These are phyloP conservation scores for Trichoderma endophyticum DNA, from an alignment of 2,329 filamentous ascomycete genomes.

Conservation along the genomic window DNA sequence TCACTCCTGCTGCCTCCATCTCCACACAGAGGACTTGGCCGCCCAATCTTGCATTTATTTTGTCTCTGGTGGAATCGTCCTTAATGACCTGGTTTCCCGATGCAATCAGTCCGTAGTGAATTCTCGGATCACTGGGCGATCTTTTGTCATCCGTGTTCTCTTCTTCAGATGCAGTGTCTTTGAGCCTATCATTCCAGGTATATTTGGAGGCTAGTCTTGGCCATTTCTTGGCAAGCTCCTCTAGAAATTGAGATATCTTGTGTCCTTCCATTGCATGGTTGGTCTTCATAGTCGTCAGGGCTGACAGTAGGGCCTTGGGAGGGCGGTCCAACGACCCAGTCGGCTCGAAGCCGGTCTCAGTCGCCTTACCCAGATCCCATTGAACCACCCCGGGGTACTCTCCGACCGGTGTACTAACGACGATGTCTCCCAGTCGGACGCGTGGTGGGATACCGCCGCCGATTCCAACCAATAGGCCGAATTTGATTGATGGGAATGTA, in stretches of 20 bases:
- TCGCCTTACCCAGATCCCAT: neutral
- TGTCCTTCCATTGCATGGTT: neutral
- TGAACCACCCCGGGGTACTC: neutral
- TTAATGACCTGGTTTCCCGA: neutral
- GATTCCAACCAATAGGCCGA: neutral
- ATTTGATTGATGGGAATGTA: neutral
- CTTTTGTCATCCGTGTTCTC: neutral
- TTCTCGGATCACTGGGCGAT: neutral
- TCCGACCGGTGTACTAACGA: neutral
- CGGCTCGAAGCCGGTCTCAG: neutral
- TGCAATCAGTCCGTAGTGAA: neutral
- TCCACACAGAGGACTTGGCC: neutral
- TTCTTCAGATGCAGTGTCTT: neutral
- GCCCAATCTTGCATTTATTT: neutral
- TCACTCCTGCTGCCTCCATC: neutral
- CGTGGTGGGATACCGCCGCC: neutral
- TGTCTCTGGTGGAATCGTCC: neutral
- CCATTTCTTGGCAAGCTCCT: neutral
- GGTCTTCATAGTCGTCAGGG: neutral
- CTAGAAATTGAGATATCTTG: neutral
- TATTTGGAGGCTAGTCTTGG: neutral
- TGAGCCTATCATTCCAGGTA: neutral
- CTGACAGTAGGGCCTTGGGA: fast-evolving
- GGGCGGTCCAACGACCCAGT: neutral
- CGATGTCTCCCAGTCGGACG: neutral